Evolutionary conservation across 306 rosid genomes (phyloP).

Genomic region (Phaseolus lunatus): DNA sequence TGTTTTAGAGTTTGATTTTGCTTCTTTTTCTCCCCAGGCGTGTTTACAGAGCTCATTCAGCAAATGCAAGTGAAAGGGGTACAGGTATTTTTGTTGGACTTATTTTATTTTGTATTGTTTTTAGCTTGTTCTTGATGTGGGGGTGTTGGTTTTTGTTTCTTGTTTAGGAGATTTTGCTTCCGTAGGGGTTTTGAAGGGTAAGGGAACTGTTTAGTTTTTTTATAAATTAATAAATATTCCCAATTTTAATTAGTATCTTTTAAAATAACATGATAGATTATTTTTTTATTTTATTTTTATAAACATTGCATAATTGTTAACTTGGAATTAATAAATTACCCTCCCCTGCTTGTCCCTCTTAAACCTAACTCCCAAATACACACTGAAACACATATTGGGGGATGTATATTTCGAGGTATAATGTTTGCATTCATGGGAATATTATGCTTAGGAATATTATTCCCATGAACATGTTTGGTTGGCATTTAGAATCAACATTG

Average conservation of each 20-base stretch:
- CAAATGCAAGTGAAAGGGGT: constrained; percentile 99
- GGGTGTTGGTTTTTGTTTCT: constrained; percentile 29
- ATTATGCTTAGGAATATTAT: background rate
- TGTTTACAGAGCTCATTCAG: constrained; percentile 95
- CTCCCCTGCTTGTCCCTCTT: background rate
- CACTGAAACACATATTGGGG: background rate
- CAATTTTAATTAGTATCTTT: background rate
- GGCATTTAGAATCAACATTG: background rate
- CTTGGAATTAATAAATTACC: background rate
- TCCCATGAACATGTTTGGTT: background rate
- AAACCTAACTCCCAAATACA: background rate
- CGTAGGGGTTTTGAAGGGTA: background rate
- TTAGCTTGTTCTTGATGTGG: background rate
- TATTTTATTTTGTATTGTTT: background rate
- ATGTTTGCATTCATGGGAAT: background rate
- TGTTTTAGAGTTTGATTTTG: constrained; percentile 36
- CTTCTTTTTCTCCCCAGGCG: constrained; percentile 64
- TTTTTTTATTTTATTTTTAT: background rate
- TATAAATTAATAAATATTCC: background rate
- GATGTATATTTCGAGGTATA: background rate
- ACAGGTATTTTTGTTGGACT: constrained; percentile 64
- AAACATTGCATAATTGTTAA: background rate
- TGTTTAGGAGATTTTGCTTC: constrained; percentile 8
- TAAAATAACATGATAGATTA: background rate
- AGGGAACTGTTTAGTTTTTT: background rate